Base-by-base conservation (phyloP, 2,329 filamentous ascomycete genomes). In the Alternaria dauci region DNA sequence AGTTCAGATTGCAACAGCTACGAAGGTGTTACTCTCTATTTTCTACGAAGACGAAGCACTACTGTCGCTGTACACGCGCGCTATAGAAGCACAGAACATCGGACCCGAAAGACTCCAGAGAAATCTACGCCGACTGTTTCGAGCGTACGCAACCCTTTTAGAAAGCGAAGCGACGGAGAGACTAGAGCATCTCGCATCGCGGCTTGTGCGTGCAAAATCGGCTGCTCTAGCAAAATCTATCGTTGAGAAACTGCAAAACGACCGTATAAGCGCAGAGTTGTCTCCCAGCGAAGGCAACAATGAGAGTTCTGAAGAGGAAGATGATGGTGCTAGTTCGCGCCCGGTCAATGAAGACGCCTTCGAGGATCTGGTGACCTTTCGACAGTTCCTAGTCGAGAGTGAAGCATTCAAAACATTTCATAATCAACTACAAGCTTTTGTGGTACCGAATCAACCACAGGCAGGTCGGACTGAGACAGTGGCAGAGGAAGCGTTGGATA, bases 381-480 rank as follows among this genome's bases (percentile, higher is more conserved):
- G 60, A 2, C 44, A 67, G n/a, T 70, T 68, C 23, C 47, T 70
- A 2, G 30, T 61, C 3, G 41, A 46, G 12, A 68, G 68, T 46
- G 38, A 55, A 12, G 64, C 66, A 4, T 68, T 70, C 25, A 32
- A 39, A 9, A 53, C 38, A 4, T 43, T 68, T 3, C 52, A 48
- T 4, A n/a, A 25, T 12, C 53, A 63, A 32, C 9, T 69, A 16
- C 43, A 65, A 26, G 59, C 42, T 8, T 67, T 69, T 43, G 56
- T 55, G 8, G 42, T 36, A 30, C 48, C 32, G 1, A 48, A 26
- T 12, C 26, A 16, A 8, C 12, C 18, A 18, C 48, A 8, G n/a
- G 11, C 11, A 9, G 25, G 16, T 30, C 18, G 23, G 23, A 12
- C 14, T 18, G 3, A 26, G 5, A 25, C n/a, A 2, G n/a, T 23